Evolutionary conservation across 177 flowering plant species (phyloP), one percentile per base, ranked within the genome.

Genomic region (Telopea speciosissima): DNA sequence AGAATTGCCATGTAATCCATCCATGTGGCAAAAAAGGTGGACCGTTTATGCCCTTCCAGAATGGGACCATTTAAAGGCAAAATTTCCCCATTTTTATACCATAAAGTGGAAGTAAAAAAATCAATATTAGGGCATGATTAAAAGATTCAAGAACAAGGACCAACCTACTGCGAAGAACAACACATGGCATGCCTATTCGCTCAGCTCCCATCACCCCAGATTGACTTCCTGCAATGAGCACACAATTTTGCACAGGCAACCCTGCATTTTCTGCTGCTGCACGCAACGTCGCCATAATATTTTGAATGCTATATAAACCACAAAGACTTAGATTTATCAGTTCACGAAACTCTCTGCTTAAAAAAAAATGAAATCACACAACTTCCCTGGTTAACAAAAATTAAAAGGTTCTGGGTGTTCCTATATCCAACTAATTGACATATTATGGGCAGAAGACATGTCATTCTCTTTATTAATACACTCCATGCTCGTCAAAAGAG

Each of bases 231-330:
- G 96, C 88, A 71, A 94, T 72, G 69, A 94, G 90, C 67, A 92
- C 80, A 76, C 96, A 94, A 12, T 83, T 84, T 23, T 58, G 17
- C 36, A 88, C 81, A 62, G 95, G 90, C 49, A 83, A 74, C 40
- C 83, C 88, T 5, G 87, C 92, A 84, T 75, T 81, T 72, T 94
- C 98, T 22, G 96, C 90, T 5, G 91, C 98, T 7, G 96, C 96
- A 75, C 88, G 91, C 72, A 90, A 70, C 67, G 97, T 80, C 72
- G 84, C 84, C 72, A 94, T 85, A 74, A 87, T 83, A 75, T 86
- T 83, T 70, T 87, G 82, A 71, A 87, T 71, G 76, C 98, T 94
- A 86, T 68, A 83, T 24, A 65, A 60, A 14, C 3, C 16, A 8
- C 23, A 63, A 68, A 26, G 36, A 3, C 60, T 56, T n/a, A 75